Conservation (phyloP, 192 early-diverging fungal species). For the Umbelopsis sp. region DNA sequence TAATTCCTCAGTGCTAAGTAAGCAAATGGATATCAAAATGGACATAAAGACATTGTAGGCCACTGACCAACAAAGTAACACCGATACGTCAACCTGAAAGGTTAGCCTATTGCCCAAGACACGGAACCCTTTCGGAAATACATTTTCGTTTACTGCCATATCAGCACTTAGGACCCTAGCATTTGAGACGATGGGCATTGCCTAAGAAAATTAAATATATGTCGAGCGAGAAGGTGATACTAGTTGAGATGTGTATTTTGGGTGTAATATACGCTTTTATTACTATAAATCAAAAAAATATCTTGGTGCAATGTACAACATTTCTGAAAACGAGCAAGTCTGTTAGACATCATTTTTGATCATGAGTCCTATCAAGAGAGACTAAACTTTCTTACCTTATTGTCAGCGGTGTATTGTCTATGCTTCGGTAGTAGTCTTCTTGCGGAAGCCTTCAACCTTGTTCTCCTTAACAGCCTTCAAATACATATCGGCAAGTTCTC, state of each 20-base stretch:
- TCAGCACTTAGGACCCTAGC: neutral
- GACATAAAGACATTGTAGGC: no score
- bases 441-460: conserved; percentile 56
- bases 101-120: no score
- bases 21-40: no score
- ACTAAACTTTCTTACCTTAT: neutral
- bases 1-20: no score
- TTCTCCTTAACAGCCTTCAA: conserved; percentile 63
- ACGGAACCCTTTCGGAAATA: no score
- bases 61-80: no score
- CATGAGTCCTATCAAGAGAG: neutral
- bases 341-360: neutral
- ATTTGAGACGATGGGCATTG: neutral
- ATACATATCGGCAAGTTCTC: conserved; percentile 80
- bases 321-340: neutral
- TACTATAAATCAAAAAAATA: conserved; percentile 19
- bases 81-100: no score
- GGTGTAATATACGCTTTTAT: neutral
- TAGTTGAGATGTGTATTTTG: neutral
- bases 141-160: no score
- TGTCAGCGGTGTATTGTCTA: conserved; percentile 36
- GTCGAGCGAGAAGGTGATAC: neutral
- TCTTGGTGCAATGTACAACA: conserved; percentile 20
- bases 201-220: no score
- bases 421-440: conserved; percentile 33